Percentiles rank a stretch among this genome's conserved stretches.
phyloP scores from a whole-genome alignment of 2,329 filamentous ascomycete species.

The Fusarium sp. region DNA sequence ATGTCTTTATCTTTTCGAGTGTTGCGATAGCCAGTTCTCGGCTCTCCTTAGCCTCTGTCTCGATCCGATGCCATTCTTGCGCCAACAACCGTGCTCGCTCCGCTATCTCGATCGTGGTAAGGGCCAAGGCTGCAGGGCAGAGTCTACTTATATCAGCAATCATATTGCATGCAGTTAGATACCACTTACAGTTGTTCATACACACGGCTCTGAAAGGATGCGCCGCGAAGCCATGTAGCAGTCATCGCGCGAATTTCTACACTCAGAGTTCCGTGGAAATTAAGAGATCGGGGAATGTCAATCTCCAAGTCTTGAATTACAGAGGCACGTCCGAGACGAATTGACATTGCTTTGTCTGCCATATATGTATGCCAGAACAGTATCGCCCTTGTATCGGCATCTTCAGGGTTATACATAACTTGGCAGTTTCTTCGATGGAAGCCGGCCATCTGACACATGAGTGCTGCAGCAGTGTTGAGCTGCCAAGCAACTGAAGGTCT shows the following conservation, averaged over 20 bases:
- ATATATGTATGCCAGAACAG: conserved; percentile 65
- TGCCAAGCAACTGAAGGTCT: conserved; percentile 72
- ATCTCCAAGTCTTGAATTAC: conserved; percentile 70
- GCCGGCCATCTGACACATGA: conserved; percentile 70
- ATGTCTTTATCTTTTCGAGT: conserved; percentile 53
- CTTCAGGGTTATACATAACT: conserved; percentile 46
- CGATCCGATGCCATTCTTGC: conserved; percentile 52
- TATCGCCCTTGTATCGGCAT: conserved; percentile 53
- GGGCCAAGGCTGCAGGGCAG: conserved; percentile 58
- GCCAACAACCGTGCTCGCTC: conserved; percentile 54
- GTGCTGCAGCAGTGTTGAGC: conserved; percentile 68
- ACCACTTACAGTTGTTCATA: conserved; percentile 61
- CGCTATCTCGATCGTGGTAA: conserved; percentile 54
- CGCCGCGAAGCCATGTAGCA: conserved; percentile 58
- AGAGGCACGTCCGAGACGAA: conserved; percentile 68
- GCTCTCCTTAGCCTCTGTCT: conserved; percentile 49
- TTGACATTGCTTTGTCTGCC: conserved; percentile 66
- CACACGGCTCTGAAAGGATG: conserved; percentile 61
- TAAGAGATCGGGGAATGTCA: conserved; percentile 57
- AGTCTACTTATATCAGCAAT: conserved; percentile 54
- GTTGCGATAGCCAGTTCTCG: conserved; percentile 52
- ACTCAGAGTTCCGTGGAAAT: conserved; percentile 55
- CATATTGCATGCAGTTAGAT: fast-evolving
- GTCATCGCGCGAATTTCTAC: conserved; percentile 53
- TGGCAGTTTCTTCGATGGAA: conserved; percentile 61